Base-by-base conservation (phyloP, 2,329 filamentous ascomycete genomes). In the Neonectria coccinea region DNA sequence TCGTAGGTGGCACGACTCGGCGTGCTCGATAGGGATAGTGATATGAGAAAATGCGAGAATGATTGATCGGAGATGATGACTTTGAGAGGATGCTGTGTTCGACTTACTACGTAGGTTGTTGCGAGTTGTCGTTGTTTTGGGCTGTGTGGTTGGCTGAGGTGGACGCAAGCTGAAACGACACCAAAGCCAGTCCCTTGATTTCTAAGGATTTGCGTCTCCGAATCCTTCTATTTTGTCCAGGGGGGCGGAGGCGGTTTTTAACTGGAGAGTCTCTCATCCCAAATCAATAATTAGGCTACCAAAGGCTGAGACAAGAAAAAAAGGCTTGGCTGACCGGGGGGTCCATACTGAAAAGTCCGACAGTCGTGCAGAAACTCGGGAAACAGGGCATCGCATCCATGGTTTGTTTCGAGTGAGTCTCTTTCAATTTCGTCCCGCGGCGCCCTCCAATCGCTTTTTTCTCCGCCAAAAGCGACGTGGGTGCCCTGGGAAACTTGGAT, bases 41-140 rank as follows among this genome's bases (percentile, higher is more conserved):
- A 47, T 68, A 65, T 56, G 64, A 64, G 60, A 67, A 54, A 64
- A 70, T 52, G 67, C 39, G 65, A 72, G 70, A 72, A 72, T 70
- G 70, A 70, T 51, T 62, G 47, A 56, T 39, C 18, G 42, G 41
- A 69, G 48, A 11, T 8, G 9, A 16, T 42, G 36, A 48, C 20
- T 25, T 11, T 45, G 12, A 14, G 31, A 33, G 31, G 4, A 33
- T 39, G 14, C 16, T 39, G 5, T 8, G 25, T 25, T 25, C 25
- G 25, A 25, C 5, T 25, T 25, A 16, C 7, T 39, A 2, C 4
- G 44, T 16, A 8, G 22, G 7, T 6, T 4, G 12, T 48, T 27
- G 14, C n/a, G 9, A 39, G 31, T n/a, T 47, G 22, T 27, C 10
- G 11, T 9, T 33, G 14, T 9, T 48, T 33, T n/a, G 20, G 22